Conservation (phyloP, 169 alveolate genomes). For the Eimeria sp. region DNA sequence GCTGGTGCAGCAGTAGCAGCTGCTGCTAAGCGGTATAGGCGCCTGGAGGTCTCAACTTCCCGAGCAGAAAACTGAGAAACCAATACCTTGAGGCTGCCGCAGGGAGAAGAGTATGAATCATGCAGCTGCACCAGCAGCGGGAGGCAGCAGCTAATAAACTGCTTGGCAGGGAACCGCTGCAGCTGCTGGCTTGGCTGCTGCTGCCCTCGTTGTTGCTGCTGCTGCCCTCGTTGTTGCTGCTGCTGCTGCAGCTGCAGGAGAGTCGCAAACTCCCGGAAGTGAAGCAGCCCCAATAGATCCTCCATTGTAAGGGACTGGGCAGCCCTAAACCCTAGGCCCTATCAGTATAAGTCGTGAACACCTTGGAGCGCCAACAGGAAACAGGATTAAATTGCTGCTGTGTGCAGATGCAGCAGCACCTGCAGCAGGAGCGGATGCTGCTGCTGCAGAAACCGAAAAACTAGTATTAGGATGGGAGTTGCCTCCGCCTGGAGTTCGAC, state of each 20-base stretch:
- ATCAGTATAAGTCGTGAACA: neutral
- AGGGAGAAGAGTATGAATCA: neutral
- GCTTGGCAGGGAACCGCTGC: neutral
- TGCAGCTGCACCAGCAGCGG: constrained; percentile 48
- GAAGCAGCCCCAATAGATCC: constrained; percentile 17
- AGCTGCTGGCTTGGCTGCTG: neutral
- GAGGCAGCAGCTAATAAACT: constrained; percentile 31
- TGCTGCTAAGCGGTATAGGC: constrained; percentile 3
- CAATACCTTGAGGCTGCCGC: neutral
- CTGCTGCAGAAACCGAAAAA: neutral
- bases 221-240: neutral
- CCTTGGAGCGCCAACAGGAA: neutral
- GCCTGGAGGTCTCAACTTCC: constrained; percentile 25
- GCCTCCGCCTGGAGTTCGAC: neutral
- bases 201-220: neutral
- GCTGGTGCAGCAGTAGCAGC: neutral
- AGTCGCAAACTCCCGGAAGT: constrained; percentile 32
- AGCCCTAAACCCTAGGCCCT: neutral
- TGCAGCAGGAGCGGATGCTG: neutral
- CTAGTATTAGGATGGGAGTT: neutral
- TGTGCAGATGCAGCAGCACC: neutral
- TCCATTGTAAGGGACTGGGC: neutral
- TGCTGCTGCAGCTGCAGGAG: neutral
- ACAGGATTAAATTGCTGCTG: neutral
- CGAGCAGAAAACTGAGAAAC: neutral